Evolutionary conservation across 345 rosid species (phyloP), one percentile per base, ranked within the genome.

Genomic region (Eucalyptus paniculata): DNA sequence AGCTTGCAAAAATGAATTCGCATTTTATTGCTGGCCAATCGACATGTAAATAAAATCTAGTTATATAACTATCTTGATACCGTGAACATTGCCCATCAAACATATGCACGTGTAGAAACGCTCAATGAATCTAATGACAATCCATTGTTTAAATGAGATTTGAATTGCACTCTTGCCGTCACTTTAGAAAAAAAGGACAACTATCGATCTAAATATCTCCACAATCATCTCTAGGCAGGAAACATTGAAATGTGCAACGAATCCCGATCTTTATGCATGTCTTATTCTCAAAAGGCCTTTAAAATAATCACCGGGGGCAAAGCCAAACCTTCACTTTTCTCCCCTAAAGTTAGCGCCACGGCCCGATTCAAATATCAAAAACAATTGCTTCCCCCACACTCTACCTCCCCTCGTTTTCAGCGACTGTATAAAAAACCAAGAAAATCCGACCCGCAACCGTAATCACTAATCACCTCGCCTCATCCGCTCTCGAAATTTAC

Each of bases 21-120:
- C 32, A 60, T 28, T 60, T 60, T 1, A 60, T 6, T 0, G 2
- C 0, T 12, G 0, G 67, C 1, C 0, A 60, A 28, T 28, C 8
- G 1, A 28, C 4, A 60, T 1, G 4, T 28, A 60, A 30, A 28
- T 28, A 60, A 60, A 28, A 60, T 60, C 0, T 1, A 0, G 0
- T 60, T 6, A 60, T 28, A 60, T 60, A 28, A 30, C 4, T 13
- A 3, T 60, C 0, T 28, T 0, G 1, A 60, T 12, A 60, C 1
- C 2, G 1, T 17, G 17, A 0, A 28, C 4, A 30, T 12, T 14
- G 8, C 0, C 4, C 69, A 30, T 30, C 0, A 0, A 3, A 60
- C 2, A 13, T 0, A 60, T 28, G 14, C 17, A 60, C 17, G 32
- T 60, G 34, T 30, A 3, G 2, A 28, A 12, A 60, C 8, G 2